Evolutionary conservation across 306 rosid species (phyloP).

Genomic region (Castanopsis chinensis): DNA sequence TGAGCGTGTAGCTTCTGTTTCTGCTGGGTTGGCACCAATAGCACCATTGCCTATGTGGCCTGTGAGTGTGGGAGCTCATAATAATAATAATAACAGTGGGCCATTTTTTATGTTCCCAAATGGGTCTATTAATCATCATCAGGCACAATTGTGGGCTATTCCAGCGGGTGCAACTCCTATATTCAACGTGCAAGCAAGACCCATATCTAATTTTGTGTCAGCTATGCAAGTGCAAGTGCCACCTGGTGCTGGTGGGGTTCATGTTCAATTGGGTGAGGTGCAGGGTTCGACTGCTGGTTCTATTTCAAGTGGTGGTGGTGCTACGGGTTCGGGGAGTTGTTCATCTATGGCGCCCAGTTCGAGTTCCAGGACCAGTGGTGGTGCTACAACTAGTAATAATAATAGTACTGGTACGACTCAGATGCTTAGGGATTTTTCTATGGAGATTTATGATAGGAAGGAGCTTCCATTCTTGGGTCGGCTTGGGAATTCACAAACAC

Average conservation of each 20-base stretch:
- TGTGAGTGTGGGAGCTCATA: slow-evolving; percentile 9
- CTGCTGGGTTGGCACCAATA: slow-evolving; percentile 71
- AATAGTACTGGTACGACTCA: slow-evolving; percentile 27
- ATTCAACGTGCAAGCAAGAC: slow-evolving; percentile 52
- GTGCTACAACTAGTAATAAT: slow-evolving; percentile 7
- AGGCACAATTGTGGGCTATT: slow-evolving; percentile 70
- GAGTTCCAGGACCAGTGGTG: slow-evolving; percentile 27
- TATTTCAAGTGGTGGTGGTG: slow-evolving; percentile 20
- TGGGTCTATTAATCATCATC: slow-evolving; percentile 23
- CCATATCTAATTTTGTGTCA: slow-evolving; percentile 62
- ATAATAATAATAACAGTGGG: slow-evolving; percentile 21
- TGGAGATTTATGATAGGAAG: slow-evolving; percentile 69
- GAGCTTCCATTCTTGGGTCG: slow-evolving; percentile 69
- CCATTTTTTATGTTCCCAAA: slow-evolving; percentile 69
- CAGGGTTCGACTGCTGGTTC: slow-evolving; percentile 22
- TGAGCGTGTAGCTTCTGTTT: slow-evolving; percentile 39
- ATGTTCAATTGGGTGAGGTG: slow-evolving; percentile 27
- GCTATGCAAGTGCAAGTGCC: slow-evolving; percentile 29
- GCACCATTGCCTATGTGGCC: slow-evolving; percentile 61
- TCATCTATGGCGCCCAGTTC: slow-evolving; percentile 39
- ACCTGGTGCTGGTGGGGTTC: no score
- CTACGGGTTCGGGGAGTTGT: slow-evolving; percentile 23
- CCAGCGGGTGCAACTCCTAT: slow-evolving; percentile 45
- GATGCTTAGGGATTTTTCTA: slow-evolving; percentile 65
- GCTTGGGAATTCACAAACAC: slow-evolving; percentile 40